phyloP scores from a whole-genome alignment of 495 filamentous ascomycete genomes.

The Barbatosphaeria neglecta region DNA sequence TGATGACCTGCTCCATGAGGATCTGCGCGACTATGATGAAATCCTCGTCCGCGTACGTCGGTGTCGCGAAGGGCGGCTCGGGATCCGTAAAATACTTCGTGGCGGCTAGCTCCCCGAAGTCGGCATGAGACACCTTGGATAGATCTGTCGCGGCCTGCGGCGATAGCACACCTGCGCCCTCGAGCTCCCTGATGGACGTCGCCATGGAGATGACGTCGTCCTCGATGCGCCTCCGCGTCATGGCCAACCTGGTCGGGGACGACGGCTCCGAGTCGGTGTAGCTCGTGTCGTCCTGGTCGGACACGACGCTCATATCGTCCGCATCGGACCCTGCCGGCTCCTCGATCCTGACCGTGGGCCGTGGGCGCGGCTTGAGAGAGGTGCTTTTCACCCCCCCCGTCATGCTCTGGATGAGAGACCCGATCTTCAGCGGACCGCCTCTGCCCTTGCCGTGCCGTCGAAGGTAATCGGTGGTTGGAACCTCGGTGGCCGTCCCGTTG shows the following conservation, averaged over 20 bases:
- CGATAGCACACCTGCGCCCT: slow-evolving; percentile 19
- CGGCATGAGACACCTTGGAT: slow-evolving; percentile 23
- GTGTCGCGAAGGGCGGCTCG: slow-evolving; percentile 28
- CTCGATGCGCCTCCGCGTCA: slow-evolving; percentile 23
- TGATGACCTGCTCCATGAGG: slow-evolving; percentile 47
- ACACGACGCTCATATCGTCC: slow-evolving; percentile 31
- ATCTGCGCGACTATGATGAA: slow-evolving; percentile 48
- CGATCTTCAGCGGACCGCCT: slow-evolving; percentile 18
- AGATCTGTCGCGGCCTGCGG: slow-evolving; percentile 28
- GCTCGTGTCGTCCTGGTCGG: slow-evolving; percentile 39
- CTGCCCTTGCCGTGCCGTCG: slow-evolving; percentile 20
- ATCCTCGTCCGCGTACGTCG: slow-evolving; percentile 34
- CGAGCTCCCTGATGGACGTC: slow-evolving; percentile 37
- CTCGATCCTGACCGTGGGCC: slow-evolving; percentile 11
- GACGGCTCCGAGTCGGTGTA: slow-evolving; percentile 28
- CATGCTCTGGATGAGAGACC: slow-evolving; percentile 20
- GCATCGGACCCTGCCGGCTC: slow-evolving; percentile 32
- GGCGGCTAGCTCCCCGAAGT: slow-evolving; percentile 31
- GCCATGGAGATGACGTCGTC: slow-evolving; percentile 36
- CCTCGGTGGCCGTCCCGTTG: slow-evolving; percentile 5
- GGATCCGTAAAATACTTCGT: slow-evolving; percentile 38
- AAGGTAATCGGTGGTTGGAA: slow-evolving; percentile 27
- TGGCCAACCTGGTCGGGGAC: slow-evolving; percentile 32
- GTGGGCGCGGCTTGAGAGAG: slow-evolving; percentile 13
- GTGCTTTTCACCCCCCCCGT: slow-evolving; percentile 10